Percentiles rank a stretch among this genome's conserved stretches.
Evolutionary conservation across 306 rosid species (phyloP).

Genomic region (Rosa persica): DNA sequence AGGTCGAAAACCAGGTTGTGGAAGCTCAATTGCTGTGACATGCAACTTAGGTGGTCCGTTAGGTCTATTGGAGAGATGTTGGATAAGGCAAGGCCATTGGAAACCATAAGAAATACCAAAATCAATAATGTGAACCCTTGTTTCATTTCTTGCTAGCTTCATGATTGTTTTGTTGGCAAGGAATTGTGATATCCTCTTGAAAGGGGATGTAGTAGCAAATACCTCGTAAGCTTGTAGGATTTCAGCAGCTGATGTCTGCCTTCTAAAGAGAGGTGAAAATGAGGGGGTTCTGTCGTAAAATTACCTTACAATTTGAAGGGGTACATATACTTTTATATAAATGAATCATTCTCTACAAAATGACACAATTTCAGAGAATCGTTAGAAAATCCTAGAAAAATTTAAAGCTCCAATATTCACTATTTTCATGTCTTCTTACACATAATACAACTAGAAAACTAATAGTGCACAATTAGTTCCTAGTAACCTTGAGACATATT

Average conservation of each 20-base stretch:
- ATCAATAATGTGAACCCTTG: conserved; percentile 37
- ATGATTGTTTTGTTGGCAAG: conserved; percentile 34
- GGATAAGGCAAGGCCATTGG: conserved; percentile 51
- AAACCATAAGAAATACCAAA: conserved; percentile 46
- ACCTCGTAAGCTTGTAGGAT: conserved; percentile 32
- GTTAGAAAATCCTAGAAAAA: no score
- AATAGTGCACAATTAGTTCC: no score
- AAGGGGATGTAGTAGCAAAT: conserved; percentile 35
- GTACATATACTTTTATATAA: no score
- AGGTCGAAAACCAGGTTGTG: conserved; percentile 41
- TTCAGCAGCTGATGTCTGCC: conserved; percentile 31
- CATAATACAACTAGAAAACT: no score
- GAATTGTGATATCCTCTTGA: conserved; percentile 17
- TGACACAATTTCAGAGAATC: no score
- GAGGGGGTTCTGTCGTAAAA: conserved; percentile 19
- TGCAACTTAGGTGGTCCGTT: conserved; percentile 41
- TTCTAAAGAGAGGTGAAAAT: conserved; percentile 16
- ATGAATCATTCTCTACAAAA: no score
- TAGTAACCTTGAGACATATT: no score
- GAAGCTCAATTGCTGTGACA: conserved; percentile 42
- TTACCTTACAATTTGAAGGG: no score
- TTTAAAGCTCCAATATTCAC: no score
- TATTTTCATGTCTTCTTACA: no score
- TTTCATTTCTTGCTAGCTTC: conserved; percentile 24
- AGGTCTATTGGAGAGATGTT: conserved; percentile 28